phyloP scores from a whole-genome alignment of 805 yeast genomes.

The Scheffersomyces stipitis region DNA sequence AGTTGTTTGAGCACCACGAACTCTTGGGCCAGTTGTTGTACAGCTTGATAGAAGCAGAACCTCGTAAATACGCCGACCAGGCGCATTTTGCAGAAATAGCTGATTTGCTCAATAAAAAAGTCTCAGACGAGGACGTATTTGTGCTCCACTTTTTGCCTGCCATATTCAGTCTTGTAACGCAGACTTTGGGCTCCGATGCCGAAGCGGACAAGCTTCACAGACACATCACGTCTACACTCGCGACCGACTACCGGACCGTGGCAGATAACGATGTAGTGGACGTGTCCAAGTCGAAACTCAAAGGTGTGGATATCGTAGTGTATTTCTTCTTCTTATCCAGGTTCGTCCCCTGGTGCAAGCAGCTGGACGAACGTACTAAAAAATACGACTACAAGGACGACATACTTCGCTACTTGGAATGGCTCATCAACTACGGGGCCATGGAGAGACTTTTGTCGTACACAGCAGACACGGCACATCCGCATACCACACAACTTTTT shows the following conservation, averaged over 20 bases:
- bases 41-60: slow-evolving; percentile 49
- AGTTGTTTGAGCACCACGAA: slow-evolving; percentile 68
- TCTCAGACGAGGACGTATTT: slow-evolving; percentile 63
- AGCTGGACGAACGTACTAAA: slow-evolving; percentile 36
- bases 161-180: slow-evolving; percentile 45
- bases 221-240: slow-evolving; percentile 35
- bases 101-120: slow-evolving; percentile 40
- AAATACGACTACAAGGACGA: slow-evolving; percentile 54
- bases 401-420: slow-evolving; percentile 59
- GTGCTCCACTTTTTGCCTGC: slow-evolving; percentile 66
- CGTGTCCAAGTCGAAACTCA: slow-evolving; percentile 29
- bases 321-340: slow-evolving; percentile 52
- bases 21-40: slow-evolving; percentile 62
- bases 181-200: slow-evolving; percentile 34
- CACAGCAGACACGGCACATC: slow-evolving; percentile 55
- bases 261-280: slow-evolving; percentile 25
- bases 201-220: slow-evolving; percentile 39
- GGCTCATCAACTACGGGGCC: slow-evolving; percentile 63
- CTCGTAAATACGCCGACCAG: slow-evolving; percentile 29
- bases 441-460: slow-evolving; percentile 64
- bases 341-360: slow-evolving; percentile 69
- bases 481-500: slow-evolving; percentile 30
- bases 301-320: slow-evolving; percentile 43
- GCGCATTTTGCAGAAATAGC: slow-evolving; percentile 41
- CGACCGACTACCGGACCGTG: slow-evolving; percentile 23